Percentiles rank a stretch among this genome's conserved stretches.
These are phyloP conservation scores for Acanthamoeba royreba DNA, from an alignment of 208 protist species.

Conservation along the genomic window DNA sequence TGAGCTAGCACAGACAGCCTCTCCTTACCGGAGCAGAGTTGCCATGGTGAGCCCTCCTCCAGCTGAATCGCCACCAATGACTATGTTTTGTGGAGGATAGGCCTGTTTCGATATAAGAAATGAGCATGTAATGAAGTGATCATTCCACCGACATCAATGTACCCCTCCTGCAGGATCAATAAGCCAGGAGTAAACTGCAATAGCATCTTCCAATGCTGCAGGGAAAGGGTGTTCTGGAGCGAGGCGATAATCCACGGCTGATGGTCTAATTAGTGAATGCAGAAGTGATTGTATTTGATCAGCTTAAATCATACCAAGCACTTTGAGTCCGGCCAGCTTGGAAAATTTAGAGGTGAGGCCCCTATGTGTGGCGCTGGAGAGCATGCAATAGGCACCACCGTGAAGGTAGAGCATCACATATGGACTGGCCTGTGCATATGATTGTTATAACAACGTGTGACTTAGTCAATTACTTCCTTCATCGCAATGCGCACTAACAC, in stretches of 20 bases:
- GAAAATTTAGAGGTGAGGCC: constrained; percentile 1
- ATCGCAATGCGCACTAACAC: neutral
- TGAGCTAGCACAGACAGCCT: too few relatives aligned
- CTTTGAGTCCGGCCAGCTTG: neutral
- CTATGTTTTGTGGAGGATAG: neutral
- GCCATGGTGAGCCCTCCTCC: neutral
- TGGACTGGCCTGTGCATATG: neutral
- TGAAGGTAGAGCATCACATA: neutral
- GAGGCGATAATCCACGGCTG: neutral
- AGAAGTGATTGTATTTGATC: neutral
- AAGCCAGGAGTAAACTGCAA: neutral
- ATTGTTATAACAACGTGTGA: neutral
- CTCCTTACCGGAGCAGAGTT: neutral
- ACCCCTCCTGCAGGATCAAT: neutral
- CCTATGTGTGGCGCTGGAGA: neutral
- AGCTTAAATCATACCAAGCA: neutral
- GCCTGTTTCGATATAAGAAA: neutral
- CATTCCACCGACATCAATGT: neutral
- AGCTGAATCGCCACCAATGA: constrained; percentile 29
- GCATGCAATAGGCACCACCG: neutral
- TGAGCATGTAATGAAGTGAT: neutral
- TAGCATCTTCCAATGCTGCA: neutral
- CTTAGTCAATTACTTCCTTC: too few relatives aligned
- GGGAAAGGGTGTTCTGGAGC: constrained; percentile 35
- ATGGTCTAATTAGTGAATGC: neutral